Percentiles rank a stretch among this genome's conserved stretches.
These are phyloP conservation scores for Magnolia kwangsiensis DNA, from an alignment of 164 flowering plant species.

Conservation along the genomic window DNA sequence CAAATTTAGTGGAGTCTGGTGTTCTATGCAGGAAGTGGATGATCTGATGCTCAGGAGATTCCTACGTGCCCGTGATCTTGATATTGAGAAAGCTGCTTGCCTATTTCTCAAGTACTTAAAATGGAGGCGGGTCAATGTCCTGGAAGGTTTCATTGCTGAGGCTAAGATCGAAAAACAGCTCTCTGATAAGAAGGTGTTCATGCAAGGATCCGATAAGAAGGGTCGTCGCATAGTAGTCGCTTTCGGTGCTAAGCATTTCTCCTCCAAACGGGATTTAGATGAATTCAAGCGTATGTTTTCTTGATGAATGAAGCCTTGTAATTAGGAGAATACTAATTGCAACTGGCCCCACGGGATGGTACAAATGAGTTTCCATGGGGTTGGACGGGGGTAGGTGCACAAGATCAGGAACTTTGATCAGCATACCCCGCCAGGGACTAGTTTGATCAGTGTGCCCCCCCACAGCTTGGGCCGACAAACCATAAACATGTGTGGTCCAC, in stretches of 20 bases:
- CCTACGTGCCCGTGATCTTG: constrained; percentile 74
- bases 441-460: too few species aligned
- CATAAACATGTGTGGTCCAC: background rate
- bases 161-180: constrained; percentile 49
- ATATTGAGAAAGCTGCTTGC: constrained; percentile 57
- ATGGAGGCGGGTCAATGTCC: constrained; percentile 61
- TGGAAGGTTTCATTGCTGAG: constrained; percentile 51
- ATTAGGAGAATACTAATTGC: background rate
- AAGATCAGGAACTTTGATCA: background rate
- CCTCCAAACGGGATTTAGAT: constrained; percentile 41
- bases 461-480: background rate
- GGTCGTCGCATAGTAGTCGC: constrained; percentile 54
- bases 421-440: background rate
- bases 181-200: constrained; percentile 63
- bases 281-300: constrained; percentile 64
- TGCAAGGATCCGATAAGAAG: constrained; percentile 67
- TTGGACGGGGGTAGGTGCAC: background rate
- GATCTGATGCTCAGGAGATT: constrained; percentile 70
- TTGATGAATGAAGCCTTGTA: background rate
- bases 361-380: background rate
- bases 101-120: constrained; percentile 57
- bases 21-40: constrained; percentile 52
- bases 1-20: too few species aligned
- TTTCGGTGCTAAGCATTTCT: constrained; percentile 35
- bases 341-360: background rate